Evolutionary conservation across 2,329 filamentous ascomycete species (phyloP).

Genomic region (Beauveria sp.): DNA sequence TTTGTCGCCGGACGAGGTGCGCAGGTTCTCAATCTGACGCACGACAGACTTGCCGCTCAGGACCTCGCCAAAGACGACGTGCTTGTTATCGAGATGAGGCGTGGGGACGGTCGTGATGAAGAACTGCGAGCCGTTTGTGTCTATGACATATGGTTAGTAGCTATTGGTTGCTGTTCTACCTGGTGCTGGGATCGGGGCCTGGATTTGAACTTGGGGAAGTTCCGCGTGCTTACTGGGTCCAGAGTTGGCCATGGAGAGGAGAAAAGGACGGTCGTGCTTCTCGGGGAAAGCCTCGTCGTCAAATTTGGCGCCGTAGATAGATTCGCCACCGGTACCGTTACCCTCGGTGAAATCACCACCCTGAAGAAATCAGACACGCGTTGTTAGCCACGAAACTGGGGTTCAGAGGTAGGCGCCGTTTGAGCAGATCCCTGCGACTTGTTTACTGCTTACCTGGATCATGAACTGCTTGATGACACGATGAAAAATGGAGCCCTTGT

Average conservation of each 20-base stretch:
- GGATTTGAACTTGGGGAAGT: not conserved
- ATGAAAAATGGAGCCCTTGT: conserved; percentile 90
- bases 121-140: conserved; percentile 96
- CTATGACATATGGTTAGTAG: conserved; percentile 22
- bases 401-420: not conserved
- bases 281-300: conserved; percentile 90
- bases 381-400: not conserved
- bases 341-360: conserved; percentile 94
- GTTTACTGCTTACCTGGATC: conserved; percentile 49
- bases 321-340: conserved; percentile 93
- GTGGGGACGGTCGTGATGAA: conserved; percentile 96
- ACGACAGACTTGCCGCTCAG: conserved; percentile 87
- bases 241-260: conserved; percentile 96
- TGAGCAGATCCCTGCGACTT: not conserved
- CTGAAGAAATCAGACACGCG: conserved; percentile 35
- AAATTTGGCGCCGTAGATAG: conserved; percentile 96
- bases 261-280: conserved; percentile 88
- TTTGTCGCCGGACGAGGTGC: conserved; percentile 69
- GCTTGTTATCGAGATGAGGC: conserved; percentile 89
- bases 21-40: conserved; percentile 79
- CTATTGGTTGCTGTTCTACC: not conserved
- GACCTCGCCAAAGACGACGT: conserved; percentile 95
- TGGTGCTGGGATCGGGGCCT: not conserved
- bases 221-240: conserved; percentile 59
- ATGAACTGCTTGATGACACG: conserved; percentile 98